Evolutionary conservation across 2,329 filamentous ascomycete genomes (phyloP).

Genomic region (Cladophialophora exuberans): DNA sequence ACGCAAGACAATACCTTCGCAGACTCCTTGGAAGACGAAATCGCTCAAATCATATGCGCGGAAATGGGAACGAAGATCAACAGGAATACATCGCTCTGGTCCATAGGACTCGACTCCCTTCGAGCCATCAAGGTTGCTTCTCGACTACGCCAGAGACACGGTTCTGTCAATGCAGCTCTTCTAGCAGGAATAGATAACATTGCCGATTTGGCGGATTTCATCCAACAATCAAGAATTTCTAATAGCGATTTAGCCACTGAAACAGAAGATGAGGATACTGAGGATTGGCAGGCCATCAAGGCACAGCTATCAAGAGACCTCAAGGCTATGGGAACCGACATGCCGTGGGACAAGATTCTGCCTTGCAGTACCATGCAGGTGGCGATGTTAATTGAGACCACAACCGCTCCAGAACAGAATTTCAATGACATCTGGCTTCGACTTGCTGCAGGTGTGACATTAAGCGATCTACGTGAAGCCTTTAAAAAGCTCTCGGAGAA

Average conservation of each 20-base stretch:
- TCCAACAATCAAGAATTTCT: background rate
- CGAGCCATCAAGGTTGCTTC: conserved; percentile 67
- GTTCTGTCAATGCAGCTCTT: conserved; percentile 60
- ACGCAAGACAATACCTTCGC: conserved; percentile 2
- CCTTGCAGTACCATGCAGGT: conserved; percentile 74
- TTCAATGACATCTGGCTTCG: conserved; percentile 76
- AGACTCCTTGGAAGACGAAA: conserved; percentile 33
- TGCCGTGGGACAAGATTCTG: conserved; percentile 45
- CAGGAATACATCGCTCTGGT: conserved; percentile 50
- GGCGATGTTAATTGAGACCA: conserved; percentile 79
- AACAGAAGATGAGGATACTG: conserved; percentile 5
- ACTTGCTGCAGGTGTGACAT: conserved; percentile 45
- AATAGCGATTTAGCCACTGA: background rate
- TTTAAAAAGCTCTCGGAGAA: conserved; percentile 54
- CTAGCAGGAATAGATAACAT: conserved; percentile 63
- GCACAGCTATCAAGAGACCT: background rate
- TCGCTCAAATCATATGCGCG: conserved; percentile 48
- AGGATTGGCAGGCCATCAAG: conserved; percentile 20
- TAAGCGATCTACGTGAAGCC: conserved; percentile 51
- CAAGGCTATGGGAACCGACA: background rate
- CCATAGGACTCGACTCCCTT: conserved; percentile 69
- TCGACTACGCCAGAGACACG: conserved; percentile 60
- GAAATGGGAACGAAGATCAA: conserved; percentile 46
- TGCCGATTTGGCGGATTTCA: conserved; percentile 20
- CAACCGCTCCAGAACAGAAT: conserved; percentile 63